Base-by-base conservation (phyloP, 352 stramenopile species). In the Globisporangium rhizosaccharum region DNA sequence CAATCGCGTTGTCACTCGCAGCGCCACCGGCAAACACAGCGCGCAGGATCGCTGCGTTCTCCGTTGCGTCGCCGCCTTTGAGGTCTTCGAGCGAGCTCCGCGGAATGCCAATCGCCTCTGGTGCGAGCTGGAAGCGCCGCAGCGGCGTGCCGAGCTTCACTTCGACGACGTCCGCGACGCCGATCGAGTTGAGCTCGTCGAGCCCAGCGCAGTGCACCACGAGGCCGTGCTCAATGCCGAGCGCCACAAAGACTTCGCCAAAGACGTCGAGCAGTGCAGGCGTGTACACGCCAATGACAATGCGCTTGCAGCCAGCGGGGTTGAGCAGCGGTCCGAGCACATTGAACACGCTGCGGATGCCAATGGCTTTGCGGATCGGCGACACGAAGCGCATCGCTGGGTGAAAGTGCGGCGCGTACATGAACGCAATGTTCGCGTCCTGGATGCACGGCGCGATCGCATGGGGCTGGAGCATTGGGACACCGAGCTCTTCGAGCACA, bases 221-320 rank as follows among this genome's bases (percentile, higher is more conserved):
- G 26, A 99, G 88, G 11, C 94, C 97, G 75, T 99, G 96, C 65
- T 99, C 96, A 2, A 99, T 87, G 46, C 91, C 88, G 10, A 98
- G 85, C 36, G 96, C 76, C 65, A 97, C 66, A 62, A 92, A 73
- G 57, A 93, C 83, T 28, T 83, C 63, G 26, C 82, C 88, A 62
- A 96, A 94, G 9, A 95, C 62, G 26, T 88, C 74, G 17, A 99
- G 74, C 17, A 99, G 74, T 7, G 87, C 66, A 6, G 97, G 91
- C 55, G 96, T 92, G 70, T 99, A 99, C 11, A 99, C 97, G 55
- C 97, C 97, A 68, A 99, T 99, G n/a, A 99, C 95, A 36, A 97
- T 80, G 49, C 82, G 85, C 67, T 98, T 90, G 53, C 97, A 98
- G 25, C 85, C 76, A 0, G 97, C 96, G 2, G 97, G 95, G 79